Conservation (phyloP, 495 filamentous ascomycete species). For the Aspergillus heteromorphus region DNA sequence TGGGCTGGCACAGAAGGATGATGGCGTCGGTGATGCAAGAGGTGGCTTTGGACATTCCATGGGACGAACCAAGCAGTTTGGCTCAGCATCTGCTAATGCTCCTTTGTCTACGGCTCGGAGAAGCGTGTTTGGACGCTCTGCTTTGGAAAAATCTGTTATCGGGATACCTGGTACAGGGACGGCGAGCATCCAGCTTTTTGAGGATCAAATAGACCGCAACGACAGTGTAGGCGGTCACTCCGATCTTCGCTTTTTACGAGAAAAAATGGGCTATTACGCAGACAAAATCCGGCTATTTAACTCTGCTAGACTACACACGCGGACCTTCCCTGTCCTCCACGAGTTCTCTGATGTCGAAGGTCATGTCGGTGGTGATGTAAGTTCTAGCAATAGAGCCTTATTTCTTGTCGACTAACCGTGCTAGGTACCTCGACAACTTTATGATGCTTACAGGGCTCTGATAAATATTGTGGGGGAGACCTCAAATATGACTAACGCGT, state of each 20-base stretch:
- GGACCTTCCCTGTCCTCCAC: slow-evolving; percentile 61
- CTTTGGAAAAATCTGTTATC: slow-evolving; percentile 74
- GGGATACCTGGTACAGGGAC: slow-evolving; percentile 62
- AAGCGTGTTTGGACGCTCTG: slow-evolving; percentile 69
- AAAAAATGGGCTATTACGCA: slow-evolving; percentile 74
- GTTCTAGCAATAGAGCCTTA: slow-evolving; percentile 7
- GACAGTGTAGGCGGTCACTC: slow-evolving; percentile 37
- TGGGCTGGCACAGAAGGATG: slow-evolving; percentile 67
- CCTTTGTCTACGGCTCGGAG: slow-evolving; percentile 37
- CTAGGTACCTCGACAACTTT: slow-evolving; percentile 59
- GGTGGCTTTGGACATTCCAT: slow-evolving; percentile 58
- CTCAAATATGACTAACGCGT: slow-evolving; percentile 43
- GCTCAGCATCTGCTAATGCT: slow-evolving; percentile 21
- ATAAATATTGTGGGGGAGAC: slow-evolving; percentile 67
- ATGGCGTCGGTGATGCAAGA: slow-evolving; percentile 33
- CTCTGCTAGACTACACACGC: slow-evolving; percentile 56
- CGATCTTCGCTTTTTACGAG: slow-evolving; percentile 66
- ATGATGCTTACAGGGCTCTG: slow-evolving; percentile 73
- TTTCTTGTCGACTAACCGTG: slow-evolving; percentile 13
- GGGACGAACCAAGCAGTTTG: slow-evolving; percentile 36
- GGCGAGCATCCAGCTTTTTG: slow-evolving; percentile 52
- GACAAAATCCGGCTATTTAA: slow-evolving; percentile 75
- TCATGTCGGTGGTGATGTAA: slow-evolving; percentile 59
- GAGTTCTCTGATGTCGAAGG: slow-evolving; percentile 68
- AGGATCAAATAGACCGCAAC: slow-evolving; percentile 57